A percentile compares a stretch with the other conserved stretches of the same genome.
Conservation (phyloP, 768 basidiomycete species). For the Hortiboletus campestris region DNA sequence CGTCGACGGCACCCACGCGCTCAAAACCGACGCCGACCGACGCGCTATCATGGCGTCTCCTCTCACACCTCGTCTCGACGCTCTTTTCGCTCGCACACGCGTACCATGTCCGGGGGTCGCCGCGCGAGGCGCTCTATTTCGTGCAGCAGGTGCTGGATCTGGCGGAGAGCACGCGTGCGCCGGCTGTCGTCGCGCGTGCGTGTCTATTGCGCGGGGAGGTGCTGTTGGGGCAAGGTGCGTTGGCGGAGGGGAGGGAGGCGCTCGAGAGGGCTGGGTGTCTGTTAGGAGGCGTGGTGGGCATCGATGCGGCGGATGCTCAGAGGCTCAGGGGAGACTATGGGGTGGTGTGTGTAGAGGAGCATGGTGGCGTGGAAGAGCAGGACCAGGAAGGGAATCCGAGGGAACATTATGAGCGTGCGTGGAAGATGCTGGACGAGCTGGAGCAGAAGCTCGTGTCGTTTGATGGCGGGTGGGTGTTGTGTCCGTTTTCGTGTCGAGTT, state of each 20-base stretch:
- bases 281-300: slow-evolving; percentile 46
- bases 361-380: slow-evolving; percentile 33
- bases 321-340: slow-evolving; percentile 57
- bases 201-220: slow-evolving; percentile 68
- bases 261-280: slow-evolving; percentile 51
- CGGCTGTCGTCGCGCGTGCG: slow-evolving; percentile 63
- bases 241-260: slow-evolving; percentile 54
- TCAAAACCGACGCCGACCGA: slow-evolving; percentile 37
- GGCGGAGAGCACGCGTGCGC: slow-evolving; percentile 64
- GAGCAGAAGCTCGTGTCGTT: slow-evolving; percentile 52
- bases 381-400: slow-evolving; percentile 41
- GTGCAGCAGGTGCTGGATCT: slow-evolving; percentile 73
- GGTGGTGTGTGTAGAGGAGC: no score
- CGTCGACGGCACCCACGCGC: slow-evolving; percentile 10
- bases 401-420: slow-evolving; percentile 54
- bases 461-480: slow-evolving; percentile 47
- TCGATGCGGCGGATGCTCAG: slow-evolving; percentile 57
- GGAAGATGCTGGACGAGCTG: slow-evolving; percentile 59
- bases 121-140: slow-evolving; percentile 84
- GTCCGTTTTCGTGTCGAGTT: no score
- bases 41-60: slow-evolving; percentile 72
- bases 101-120: slow-evolving; percentile 74
- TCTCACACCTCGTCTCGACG: slow-evolving; percentile 65
- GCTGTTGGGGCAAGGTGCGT: slow-evolving; percentile 57
- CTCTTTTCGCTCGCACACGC: slow-evolving; percentile 63